Evolutionary conservation across 2,329 filamentous ascomycete genomes (phyloP).

Genomic region (Talaromyces atroroseus): DNA sequence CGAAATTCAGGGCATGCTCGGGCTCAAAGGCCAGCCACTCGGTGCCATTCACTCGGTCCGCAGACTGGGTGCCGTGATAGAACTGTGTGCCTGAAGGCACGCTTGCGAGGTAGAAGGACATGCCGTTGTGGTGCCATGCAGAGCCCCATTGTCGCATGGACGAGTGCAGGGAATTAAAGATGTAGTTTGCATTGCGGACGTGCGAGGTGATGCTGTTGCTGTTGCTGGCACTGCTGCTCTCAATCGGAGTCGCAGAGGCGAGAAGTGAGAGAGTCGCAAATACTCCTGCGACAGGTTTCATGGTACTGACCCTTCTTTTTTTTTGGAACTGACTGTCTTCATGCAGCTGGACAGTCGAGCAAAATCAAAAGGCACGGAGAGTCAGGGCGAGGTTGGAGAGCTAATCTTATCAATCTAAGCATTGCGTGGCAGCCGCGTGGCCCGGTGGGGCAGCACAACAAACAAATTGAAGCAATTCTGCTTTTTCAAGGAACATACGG

Average conservation of each 20-base stretch:
- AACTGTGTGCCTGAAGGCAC: slow-evolving; percentile 61
- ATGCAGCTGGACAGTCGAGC: no score
- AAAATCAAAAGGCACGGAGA: no score
- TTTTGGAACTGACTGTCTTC: neutral
- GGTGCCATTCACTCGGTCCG: slow-evolving; percentile 46
- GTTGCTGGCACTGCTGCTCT: neutral
- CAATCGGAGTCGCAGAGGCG: neutral
- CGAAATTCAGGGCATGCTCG: slow-evolving; percentile 66
- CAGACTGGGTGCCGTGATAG: slow-evolving; percentile 57
- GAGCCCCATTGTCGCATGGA: slow-evolving; percentile 71
- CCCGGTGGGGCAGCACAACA: neutral
- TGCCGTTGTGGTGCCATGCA: slow-evolving; percentile 67
- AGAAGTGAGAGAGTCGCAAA: neutral
- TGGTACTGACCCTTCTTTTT: neutral
- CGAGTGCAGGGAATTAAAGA: slow-evolving; percentile 69
- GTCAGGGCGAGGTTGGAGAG: no score
- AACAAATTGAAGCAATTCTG: neutral
- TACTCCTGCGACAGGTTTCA: neutral
- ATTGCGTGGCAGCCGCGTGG: neutral
- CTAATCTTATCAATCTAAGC: neutral
- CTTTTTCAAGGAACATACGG: no score
- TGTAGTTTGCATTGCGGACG: slow-evolving; percentile 51
- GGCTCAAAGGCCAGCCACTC: slow-evolving; percentile 75
- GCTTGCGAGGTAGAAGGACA: slow-evolving; percentile 62
- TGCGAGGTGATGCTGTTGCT: slow-evolving; percentile 28